Base-by-base conservation (phyloP, 163 green algal species). In the Prototheca stagnorum region DNA sequence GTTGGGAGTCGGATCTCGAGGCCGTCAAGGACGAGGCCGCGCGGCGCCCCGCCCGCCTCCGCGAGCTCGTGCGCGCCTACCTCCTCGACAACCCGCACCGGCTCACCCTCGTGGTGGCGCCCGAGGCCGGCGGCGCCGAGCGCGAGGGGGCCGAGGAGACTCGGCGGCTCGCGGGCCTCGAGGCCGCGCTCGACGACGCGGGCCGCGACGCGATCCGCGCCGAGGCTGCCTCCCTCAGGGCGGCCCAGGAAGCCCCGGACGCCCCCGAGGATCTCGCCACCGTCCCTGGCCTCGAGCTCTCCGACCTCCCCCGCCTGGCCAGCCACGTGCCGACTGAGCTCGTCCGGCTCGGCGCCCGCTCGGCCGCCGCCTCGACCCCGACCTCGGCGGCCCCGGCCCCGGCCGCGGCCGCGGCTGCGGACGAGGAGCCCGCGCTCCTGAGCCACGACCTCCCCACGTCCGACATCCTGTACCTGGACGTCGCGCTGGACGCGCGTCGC, bases 391-490 rank as follows among this genome's bases (percentile, higher is more conserved):
- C n/a, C n/a, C n/a, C n/a, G n/a, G n/a, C n/a, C n/a, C n/a, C n/a
- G n/a, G n/a, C n/a, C n/a, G n/a, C n/a, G n/a, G n/a, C n/a, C n/a
- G n/a, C n/a, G n/a, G n/a, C n/a, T n/a, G n/a, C n/a, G n/a, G n/a
- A n/a, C n/a, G n/a, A n/a, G n/a, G n/a, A n/a, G n/a, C n/a, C 78
- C 35, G 92, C 75, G 3, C 37, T 93, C 48, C 75, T 99, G n/a
- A 64, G 44, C 7, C 90, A 97, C 63, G 90, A 99, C 57, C 69
- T 99, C 12, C 95, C 96, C 71, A 99, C 90, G 31, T 97, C 97
- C 64, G 80, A 95, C 50, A 77, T 99, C 28, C 65, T 99, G 35
- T 99, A 99, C 65, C 58, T 86, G 14, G 89, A 97, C 47, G 61
- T 66, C 5, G 82, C 66, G 0, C 67, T 93, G 46, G 81, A 94